Evolutionary conservation across 441 rosid species (phyloP), one percentile per base, ranked within the genome.

Genomic region (Pelargonium australe): DNA sequence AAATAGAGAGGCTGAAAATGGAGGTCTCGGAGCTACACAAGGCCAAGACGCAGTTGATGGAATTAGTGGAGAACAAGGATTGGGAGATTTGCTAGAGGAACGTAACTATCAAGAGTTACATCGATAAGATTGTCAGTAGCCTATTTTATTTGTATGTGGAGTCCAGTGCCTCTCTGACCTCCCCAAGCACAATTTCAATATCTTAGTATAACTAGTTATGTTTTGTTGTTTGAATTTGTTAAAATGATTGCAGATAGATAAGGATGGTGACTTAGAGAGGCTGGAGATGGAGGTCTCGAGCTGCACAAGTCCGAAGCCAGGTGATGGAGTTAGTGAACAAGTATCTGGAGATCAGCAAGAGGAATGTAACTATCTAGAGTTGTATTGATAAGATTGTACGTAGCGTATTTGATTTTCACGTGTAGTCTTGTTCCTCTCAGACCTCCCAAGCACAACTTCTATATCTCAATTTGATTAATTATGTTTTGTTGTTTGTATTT

Each of bases 271-370:
- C 71, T 68, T 82, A 6, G 98, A 90, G 88, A 85, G 92, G 83
- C 63, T 92, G 69, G 66, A 78, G 7, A 79, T 73, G 37, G 96
- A 90, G 82, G 78, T 85, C 45, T 82, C 89, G 0, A 90, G 87
- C 57, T 90, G 64, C 95, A 81, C 67, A 90, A 90, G 80, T 90
- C 97, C 13, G 90, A 85, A 85, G 86, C 95, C 98, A 90, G 83
- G 65, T 95, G 78, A 78, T 90, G 74, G 96, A 85, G 72, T 70
- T 90, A 79, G 75, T 92, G 79, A 91, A 82, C 78, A 92, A 86
- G 80, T 95, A 87, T 79, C 77, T 78, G 40, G 89, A 87, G 81
- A 85, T 87, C 51, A 85, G 2, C 34, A 2, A 28, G 34, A 28
- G 34, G 34, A 28, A 28, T 28, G 23, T 20, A 28, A 28, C 4